Base-by-base conservation (phyloP, 2,329 filamentous ascomycete genomes). In the Aspergillus pseudotamarii region DNA sequence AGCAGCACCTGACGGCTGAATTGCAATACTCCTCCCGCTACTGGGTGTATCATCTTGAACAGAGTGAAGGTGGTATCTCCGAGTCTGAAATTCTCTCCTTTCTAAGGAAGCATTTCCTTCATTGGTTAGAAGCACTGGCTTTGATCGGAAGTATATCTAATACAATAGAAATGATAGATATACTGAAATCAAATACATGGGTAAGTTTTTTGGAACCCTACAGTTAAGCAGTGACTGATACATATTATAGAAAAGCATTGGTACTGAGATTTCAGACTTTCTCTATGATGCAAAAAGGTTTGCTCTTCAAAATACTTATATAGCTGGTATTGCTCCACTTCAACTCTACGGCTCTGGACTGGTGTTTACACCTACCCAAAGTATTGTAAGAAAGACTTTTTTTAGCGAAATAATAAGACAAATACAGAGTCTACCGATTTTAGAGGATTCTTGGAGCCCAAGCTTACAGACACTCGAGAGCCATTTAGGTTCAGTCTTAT, bases 1-100 rank as follows among this genome's bases (percentile, higher is more conserved):
- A 59, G 41, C 46, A 64, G 19, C 19, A 48, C 50, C 55, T 75
- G n/a, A 57, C 66, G 36, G 19, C 64, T n/a, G 66, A 66, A 12
- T 32, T 74, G 3, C 64, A 70, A 60, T 75, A 75, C 61, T 59
- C 69, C 43, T 76, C 71, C 71, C 8, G 2, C 6, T 32, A 32
- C 30, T 32, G 10, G 30, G 30, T 32, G 10, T 32, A 32, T 32
- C 2, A 77, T 69, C 14, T 74, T 28, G 23, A 64, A 28, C 51
- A 69, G 16, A 64, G 58, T 19, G 21, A 58, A 34, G 10, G 14
- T 46, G 30, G 34, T 19, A 50, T 68, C 28, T 21, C 12, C 6
- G 55, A 64, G n/a, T 45, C 30, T 19, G 5, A 14, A 19, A 41
- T 41, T 19, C 36, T 41, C 9, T 6, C 12, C 2, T 41, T 41